Evolutionary conservation across 768 basidiomycete genomes (phyloP).

Genomic region (Tephrocybe sp.): DNA sequence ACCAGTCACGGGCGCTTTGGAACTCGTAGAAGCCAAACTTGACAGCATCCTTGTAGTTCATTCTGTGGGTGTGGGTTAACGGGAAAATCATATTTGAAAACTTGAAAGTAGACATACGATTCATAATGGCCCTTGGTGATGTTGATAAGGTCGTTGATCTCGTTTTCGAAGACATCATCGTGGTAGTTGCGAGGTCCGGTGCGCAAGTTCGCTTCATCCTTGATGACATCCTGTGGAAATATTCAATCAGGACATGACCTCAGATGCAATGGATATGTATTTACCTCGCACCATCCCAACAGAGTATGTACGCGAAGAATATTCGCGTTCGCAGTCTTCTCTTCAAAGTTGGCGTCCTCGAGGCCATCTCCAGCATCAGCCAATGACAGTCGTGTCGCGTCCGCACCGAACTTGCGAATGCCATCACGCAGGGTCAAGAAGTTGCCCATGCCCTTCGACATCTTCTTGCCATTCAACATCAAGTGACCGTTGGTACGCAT

Average conservation of each 20-base stretch:
- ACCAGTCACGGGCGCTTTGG: slow-evolving; percentile 92
- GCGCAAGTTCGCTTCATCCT: slow-evolving; percentile 69
- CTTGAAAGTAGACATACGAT: slow-evolving; percentile 47
- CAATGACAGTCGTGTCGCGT: slow-evolving; percentile 87
- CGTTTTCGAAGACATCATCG: slow-evolving; percentile 88
- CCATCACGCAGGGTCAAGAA: slow-evolving; percentile 88
- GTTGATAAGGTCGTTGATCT: slow-evolving; percentile 85
- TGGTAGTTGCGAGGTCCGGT: slow-evolving; percentile 78
- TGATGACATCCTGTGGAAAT: slow-evolving; percentile 68
- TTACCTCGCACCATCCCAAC: slow-evolving; percentile 87
- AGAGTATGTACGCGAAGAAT: slow-evolving; percentile 92
- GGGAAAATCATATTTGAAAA: background rate
- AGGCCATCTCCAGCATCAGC: slow-evolving; percentile 98
- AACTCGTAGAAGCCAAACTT: slow-evolving; percentile 97
- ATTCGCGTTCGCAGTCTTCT: slow-evolving; percentile 96
- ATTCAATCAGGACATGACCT: slow-evolving; percentile 7
- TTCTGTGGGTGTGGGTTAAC: slow-evolving; percentile 47
- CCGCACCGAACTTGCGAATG: slow-evolving; percentile 94
- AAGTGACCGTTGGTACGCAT: slow-evolving; percentile 97
- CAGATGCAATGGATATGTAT: slow-evolving; percentile 2
- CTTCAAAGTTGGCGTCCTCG: slow-evolving; percentile 99
- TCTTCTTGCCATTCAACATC: slow-evolving; percentile 98
- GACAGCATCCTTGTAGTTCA: slow-evolving; percentile 93
- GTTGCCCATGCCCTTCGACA: slow-evolving; percentile 98
- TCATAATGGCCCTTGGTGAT: slow-evolving; percentile 81